Evolutionary conservation across 495 filamentous ascomycete genomes (phyloP).

Genomic region (Collariella sp.): DNA sequence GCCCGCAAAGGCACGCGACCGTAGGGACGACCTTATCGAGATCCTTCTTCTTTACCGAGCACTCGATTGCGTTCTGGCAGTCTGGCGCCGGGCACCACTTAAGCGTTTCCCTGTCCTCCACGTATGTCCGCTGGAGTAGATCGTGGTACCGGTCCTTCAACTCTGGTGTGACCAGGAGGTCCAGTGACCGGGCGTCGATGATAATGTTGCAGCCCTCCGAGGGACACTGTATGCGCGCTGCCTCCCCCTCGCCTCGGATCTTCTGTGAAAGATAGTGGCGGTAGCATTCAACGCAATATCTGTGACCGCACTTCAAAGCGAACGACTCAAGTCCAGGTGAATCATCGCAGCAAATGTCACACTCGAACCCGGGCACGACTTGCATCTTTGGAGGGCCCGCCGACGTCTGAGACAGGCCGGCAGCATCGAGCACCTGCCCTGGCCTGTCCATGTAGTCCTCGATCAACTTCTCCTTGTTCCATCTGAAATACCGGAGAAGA

Average conservation of each 20-base stretch:
- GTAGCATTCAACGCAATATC: constrained; percentile 94
- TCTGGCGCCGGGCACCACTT: constrained; percentile 98
- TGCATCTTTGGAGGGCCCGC: constrained; percentile 57
- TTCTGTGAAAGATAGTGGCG: constrained; percentile 83
- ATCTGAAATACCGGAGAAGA: constrained; percentile 74
- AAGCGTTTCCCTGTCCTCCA: constrained; percentile 88
- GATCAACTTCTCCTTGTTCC: constrained; percentile 92
- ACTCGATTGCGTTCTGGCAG: constrained; percentile 87
- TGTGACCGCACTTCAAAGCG: constrained; percentile 89
- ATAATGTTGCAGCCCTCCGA: constrained; percentile 79
- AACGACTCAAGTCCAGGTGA: constrained; percentile 71
- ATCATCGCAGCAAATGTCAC: constrained; percentile 96
- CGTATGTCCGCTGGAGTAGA: constrained; percentile 85
- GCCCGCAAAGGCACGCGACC: constrained; percentile 71
- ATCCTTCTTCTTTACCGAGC: constrained; percentile 74
- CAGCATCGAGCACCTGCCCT: constrained; percentile 69
- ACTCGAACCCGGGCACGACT: constrained; percentile 66
- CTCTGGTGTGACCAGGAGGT: constrained; percentile 68
- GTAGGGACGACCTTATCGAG: constrained; percentile 79
- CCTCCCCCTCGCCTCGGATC: constrained; percentile 90
- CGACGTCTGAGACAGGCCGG: constrained; percentile 65
- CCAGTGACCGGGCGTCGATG: constrained; percentile 80
- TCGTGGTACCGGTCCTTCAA: constrained; percentile 72
- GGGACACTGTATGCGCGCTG: constrained; percentile 89
- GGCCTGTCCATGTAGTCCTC: constrained; percentile 89